Conservation (phyloP, 495 filamentous ascomycete genomes). For the Podospora australis region DNA sequence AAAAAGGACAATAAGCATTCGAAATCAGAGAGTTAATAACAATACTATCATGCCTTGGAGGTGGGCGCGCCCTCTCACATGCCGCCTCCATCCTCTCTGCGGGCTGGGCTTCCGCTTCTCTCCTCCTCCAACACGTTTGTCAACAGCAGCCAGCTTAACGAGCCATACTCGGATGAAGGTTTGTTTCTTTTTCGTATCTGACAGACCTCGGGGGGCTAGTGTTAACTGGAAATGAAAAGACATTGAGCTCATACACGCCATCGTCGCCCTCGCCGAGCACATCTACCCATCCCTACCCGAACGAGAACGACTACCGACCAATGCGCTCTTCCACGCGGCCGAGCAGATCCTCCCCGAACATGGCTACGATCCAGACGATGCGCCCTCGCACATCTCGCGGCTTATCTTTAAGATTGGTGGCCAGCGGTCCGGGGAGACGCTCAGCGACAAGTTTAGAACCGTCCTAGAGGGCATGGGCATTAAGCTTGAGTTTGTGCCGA, state of each 20-base stretch:
- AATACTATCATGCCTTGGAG: constrained; percentile 31
- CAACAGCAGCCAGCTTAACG: constrained; percentile 11
- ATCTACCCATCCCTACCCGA: constrained; percentile 49
- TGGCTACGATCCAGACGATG: constrained; percentile 62
- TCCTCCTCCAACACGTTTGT: constrained; percentile 14
- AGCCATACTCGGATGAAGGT: constrained; percentile 59
- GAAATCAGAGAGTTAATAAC: too few species aligned
- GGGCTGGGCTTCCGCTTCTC: constrained; percentile 38
- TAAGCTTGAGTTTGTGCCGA: constrained; percentile 21
- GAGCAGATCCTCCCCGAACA: constrained; percentile 61
- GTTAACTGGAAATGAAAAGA: constrained; percentile 44
- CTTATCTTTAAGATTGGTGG: constrained; percentile 77
- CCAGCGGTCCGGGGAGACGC: constrained; percentile 30
- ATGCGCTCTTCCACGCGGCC: constrained; percentile 75
- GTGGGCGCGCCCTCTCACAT: constrained; percentile 25
- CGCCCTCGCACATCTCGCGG: constrained; percentile 62
- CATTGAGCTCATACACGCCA: constrained; percentile 69
- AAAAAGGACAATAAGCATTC: neutral
- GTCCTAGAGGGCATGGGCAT: constrained; percentile 30
- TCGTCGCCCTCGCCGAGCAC: constrained; percentile 63
- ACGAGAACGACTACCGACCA: constrained; percentile 59
- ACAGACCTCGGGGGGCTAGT: neutral
- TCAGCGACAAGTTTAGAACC: constrained; percentile 29
- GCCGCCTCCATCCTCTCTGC: constrained; percentile 28
- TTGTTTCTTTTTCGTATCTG: constrained; percentile 10